Evolutionary conservation across 2,329 filamentous ascomycete species (phyloP), one percentile per base, ranked within the genome.

Genomic region (Aspergillus pseudotamarii): DNA sequence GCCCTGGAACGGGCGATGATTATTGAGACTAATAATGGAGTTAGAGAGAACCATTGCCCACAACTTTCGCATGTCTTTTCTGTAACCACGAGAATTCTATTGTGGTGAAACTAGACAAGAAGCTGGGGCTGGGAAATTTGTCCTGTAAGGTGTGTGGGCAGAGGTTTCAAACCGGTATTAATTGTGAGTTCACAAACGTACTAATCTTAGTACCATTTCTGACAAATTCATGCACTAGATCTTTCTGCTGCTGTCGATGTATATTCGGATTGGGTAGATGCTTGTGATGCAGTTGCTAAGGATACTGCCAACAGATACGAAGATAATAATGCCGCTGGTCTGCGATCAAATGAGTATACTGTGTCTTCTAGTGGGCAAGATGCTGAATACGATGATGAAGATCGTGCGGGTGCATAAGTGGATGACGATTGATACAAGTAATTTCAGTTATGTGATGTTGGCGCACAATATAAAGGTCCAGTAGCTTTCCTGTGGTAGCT

Each of bases 191-290:
- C 4, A 16, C 12, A 12, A 30, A 21, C 36, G 12, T 21, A 9
- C 36, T 51, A 46, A 8, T 28, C 26, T 21, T 21, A 12, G 34
- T 4, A 23, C 26, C 16, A 21, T n/a, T 11, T 3, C 55, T 58
- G 19, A 54, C 34, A 23, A n/a, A 36, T 38, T 41, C 41, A 59
- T 30, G 32, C 21, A 8, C 9, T 66, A 96, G 93, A 96, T 78
- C 88, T 98, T 30, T 96, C 92, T 30, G 92, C 91, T 16, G 88
- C 93, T 0, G 93, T 99, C 54, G 95, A 99, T 76, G 94, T 99
- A 9, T 99, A 99, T 75, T 92, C 92, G 38, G 95, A 98, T 78
- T 99, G 95, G 95, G 92, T 99, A 67, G 95, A 99, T 80, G 95
- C 95, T n/a, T 91, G 89, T 75, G 90, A 92, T 74, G 84, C 87